Evolutionary conservation across 1,139 yeast species (phyloP).

Genomic region (Wickerhamomyces sp.): DNA sequence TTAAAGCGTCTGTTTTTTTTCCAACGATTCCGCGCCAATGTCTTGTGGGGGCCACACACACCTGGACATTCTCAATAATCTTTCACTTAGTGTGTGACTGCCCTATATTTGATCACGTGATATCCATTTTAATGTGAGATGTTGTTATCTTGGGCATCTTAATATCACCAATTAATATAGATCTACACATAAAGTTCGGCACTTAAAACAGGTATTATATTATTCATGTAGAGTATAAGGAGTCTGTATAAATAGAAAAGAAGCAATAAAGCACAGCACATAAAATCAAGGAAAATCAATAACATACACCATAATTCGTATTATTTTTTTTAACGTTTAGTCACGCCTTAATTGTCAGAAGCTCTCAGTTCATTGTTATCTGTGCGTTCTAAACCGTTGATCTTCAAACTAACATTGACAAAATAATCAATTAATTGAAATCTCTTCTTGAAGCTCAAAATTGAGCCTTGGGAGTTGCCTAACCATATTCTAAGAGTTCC

Average conservation of each 20-base stretch:
- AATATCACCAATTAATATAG: background rate
- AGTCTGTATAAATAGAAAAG: too few relatives aligned
- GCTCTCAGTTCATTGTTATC: background rate
- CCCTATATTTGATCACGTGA: constrained; percentile 2
- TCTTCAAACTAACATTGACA: constrained; percentile 25
- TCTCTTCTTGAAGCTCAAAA: constrained; percentile 26
- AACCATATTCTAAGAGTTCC: constrained; percentile 30
- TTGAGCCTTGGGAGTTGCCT: constrained; percentile 27
- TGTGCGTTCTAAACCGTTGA: constrained; percentile 21
- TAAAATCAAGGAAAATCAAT: too few relatives aligned
- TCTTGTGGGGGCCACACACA: background rate
- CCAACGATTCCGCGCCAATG: background rate
- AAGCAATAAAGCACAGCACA: too few relatives aligned
- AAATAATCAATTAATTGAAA: constrained; percentile 29
- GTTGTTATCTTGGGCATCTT: too few relatives aligned
- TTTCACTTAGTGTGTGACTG: background rate
- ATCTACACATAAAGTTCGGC: too few relatives aligned
- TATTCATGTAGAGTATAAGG: too few relatives aligned
- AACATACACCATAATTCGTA: too few relatives aligned
- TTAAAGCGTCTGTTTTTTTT: constrained; percentile 1
- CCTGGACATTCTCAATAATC: background rate
- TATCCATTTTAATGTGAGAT: too few relatives aligned
- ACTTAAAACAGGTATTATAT: too few relatives aligned
- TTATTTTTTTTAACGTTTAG: background rate
- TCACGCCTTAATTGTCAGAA: background rate